Evolutionary conservation across 2,329 filamentous ascomycete species (phyloP).

Genomic region (Hymenoscyphus infarciens): DNA sequence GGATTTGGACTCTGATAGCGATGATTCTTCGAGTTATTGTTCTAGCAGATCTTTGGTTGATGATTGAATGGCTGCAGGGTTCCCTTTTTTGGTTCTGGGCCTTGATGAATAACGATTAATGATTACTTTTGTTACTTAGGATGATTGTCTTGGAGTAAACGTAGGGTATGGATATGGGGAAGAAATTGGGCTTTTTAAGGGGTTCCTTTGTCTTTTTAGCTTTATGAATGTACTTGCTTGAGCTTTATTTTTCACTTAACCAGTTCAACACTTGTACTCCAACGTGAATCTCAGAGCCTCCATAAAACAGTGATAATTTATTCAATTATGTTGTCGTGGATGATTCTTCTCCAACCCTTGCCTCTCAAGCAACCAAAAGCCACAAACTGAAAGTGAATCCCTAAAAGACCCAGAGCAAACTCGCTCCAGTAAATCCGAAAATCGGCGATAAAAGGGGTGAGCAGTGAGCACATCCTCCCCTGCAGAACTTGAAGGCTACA

Average conservation of each 20-base stretch:
- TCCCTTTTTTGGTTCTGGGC: neutral
- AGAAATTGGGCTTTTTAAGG: neutral
- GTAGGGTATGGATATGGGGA: neutral
- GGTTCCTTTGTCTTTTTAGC: neutral
- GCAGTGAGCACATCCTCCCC: neutral
- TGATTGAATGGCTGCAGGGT: neutral
- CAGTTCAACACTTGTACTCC: no score
- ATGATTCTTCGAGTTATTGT: conserved; percentile 10
- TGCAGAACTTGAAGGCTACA: neutral
- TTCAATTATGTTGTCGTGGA: no score
- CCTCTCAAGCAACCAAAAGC: no score
- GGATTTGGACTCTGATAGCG: conserved; percentile 18
- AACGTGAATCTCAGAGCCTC: no score
- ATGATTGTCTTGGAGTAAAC: neutral
- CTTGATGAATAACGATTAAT: neutral
- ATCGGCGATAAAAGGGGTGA: neutral
- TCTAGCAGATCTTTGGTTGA: conserved; percentile 5
- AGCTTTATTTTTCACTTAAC: no score
- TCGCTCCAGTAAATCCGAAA: neutral
- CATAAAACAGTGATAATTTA: no score
- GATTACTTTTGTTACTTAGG: neutral
- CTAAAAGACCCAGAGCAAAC: neutral
- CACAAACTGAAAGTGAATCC: neutral
- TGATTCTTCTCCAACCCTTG: no score
- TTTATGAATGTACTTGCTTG: neutral